These are phyloP conservation scores for Alternaria novae-zelandiae DNA, from an alignment of 2,329 filamentous ascomycete species.

Conservation along the genomic window DNA sequence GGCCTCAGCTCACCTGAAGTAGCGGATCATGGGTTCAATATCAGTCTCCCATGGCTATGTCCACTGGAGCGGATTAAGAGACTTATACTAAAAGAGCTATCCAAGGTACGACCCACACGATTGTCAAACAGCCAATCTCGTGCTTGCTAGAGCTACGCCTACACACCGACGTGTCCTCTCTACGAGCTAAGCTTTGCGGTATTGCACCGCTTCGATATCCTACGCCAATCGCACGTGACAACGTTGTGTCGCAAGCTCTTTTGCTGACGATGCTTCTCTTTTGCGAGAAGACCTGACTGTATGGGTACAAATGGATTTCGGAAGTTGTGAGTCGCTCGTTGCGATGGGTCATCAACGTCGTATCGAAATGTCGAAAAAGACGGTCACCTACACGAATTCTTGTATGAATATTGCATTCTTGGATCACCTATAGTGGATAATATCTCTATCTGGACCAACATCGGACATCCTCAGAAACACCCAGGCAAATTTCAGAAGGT, in stretches of 20 bases:
- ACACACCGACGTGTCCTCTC: not conserved
- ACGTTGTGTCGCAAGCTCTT: not conserved
- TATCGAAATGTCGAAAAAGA: not conserved
- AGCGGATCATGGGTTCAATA: not conserved
- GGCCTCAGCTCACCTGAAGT: not conserved
- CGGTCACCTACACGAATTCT: not conserved
- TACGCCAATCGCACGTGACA: not conserved
- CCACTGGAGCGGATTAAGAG: not conserved
- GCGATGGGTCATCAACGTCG: not conserved
- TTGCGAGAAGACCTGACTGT: not conserved
- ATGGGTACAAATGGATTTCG: not conserved
- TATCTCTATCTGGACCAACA: not conserved
- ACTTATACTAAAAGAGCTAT: not conserved
- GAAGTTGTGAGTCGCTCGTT: not conserved
- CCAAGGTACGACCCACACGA: not conserved
- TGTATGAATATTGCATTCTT: not conserved
- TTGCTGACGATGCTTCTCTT: not conserved
- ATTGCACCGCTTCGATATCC: not conserved
- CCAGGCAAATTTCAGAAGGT: not conserved
- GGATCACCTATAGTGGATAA: not conserved
- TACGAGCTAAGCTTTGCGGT: not conserved
- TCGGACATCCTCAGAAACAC: not conserved
- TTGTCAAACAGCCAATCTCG: not conserved
- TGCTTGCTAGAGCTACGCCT: not conserved
- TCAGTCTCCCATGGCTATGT: not conserved